A percentile compares a stretch with the other conserved stretches of the same genome.
These are phyloP conservation scores for Eucalyptus paniculata DNA, from an alignment of 345 rosid genomes.

Conservation along the genomic window DNA sequence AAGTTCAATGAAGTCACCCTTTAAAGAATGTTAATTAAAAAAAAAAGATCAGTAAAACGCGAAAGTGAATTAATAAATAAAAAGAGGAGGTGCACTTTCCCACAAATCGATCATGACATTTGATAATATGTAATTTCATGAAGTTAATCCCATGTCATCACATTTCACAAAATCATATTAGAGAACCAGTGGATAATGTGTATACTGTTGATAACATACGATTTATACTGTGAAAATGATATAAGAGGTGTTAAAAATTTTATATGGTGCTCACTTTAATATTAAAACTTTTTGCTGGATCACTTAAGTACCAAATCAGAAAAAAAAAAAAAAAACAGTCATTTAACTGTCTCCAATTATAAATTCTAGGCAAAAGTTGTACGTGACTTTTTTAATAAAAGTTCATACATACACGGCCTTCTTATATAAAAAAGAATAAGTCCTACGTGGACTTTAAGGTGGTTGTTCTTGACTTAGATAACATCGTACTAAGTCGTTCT, in stretches of 20 bases:
- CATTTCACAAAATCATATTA: not conserved
- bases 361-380: not conserved
- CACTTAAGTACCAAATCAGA: not conserved
- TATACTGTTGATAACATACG: not conserved
- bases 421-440: too few relatives aligned
- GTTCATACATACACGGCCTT: too few relatives aligned
- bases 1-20: not conserved
- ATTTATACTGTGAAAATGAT: not conserved
- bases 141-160: not conserved
- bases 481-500: not conserved
- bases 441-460: too few relatives aligned
- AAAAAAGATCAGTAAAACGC: too few relatives aligned
- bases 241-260: too few relatives aligned
- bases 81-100: not conserved
- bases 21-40: too few relatives aligned
- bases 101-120: not conserved
- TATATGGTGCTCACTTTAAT: not conserved
- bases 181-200: not conserved
- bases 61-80: too few relatives aligned
- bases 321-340: too few relatives aligned
- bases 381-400: not conserved
- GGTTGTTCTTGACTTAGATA: not conserved
- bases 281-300: too few relatives aligned
- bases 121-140: not conserved
- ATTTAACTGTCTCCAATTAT: not conserved